phyloP scores from a whole-genome alignment of 495 filamentous ascomycete species.

The Tuber brumale region DNA sequence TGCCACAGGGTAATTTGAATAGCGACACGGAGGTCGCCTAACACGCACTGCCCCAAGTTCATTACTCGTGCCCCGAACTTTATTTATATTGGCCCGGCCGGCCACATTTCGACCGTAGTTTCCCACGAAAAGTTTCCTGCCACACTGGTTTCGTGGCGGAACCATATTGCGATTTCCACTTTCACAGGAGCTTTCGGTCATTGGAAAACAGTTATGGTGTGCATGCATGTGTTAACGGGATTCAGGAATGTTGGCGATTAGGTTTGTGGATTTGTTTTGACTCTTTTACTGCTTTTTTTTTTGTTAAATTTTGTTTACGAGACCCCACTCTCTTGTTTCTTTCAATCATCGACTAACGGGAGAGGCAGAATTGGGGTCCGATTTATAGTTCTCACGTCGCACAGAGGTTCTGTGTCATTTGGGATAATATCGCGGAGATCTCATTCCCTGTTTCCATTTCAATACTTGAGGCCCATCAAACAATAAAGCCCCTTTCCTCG shows the following conservation, averaged over 20 bases:
- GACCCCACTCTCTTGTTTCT: not conserved
- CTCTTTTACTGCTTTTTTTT: not conserved
- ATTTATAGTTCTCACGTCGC: not conserved
- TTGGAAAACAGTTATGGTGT: not conserved
- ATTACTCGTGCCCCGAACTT: not conserved
- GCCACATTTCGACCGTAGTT: not conserved
- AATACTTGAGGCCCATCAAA: not conserved
- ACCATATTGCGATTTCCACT: not conserved
- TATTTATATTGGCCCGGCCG: not conserved
- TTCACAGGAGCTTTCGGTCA: not conserved
- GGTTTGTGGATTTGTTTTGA: not conserved
- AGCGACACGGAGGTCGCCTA: not conserved
- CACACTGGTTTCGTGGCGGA: not conserved
- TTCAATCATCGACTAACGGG: not conserved
- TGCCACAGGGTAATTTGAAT: not conserved
- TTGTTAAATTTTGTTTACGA: not conserved
- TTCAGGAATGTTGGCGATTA: not conserved
- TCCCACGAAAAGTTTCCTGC: too few species aligned
- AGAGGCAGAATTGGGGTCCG: not conserved
- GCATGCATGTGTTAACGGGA: not conserved
- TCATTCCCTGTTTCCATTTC: not conserved
- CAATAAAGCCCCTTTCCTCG: not conserved
- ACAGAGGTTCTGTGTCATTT: not conserved
- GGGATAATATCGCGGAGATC: not conserved
- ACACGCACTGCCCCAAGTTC: not conserved